These are phyloP conservation scores for Stipa capillata DNA, from an alignment of 176 grass and related monocot genomes.

Conservation along the genomic window DNA sequence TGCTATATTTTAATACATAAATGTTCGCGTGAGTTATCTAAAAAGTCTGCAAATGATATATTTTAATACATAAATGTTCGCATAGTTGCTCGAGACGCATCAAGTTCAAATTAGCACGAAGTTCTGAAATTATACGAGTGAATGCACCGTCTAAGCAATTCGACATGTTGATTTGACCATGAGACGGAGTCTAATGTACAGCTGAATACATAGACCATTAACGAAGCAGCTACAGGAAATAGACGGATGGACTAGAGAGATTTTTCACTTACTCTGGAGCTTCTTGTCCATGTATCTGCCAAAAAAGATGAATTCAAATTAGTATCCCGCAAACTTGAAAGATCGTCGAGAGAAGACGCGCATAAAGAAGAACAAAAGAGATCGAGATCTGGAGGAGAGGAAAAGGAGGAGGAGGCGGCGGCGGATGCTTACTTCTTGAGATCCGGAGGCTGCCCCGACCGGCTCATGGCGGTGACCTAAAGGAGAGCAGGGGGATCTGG, in stretches of 20 bases:
- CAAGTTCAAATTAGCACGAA: background rate
- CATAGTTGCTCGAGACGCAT: background rate
- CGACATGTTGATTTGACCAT: too few species aligned
- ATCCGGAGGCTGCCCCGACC: slow-evolving; percentile 93
- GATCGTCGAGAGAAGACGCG: background rate
- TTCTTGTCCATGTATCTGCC: slow-evolving; percentile 97
- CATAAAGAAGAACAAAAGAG: background rate
- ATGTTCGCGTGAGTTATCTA: background rate
- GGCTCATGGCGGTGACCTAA: slow-evolving; percentile 40
- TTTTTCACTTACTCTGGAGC: slow-evolving; percentile 70
- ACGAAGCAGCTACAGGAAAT: background rate
- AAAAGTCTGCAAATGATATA: background rate
- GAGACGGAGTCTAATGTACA: too few species aligned
- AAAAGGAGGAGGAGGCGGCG: background rate
- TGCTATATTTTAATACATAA: background rate
- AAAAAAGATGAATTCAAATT: background rate
- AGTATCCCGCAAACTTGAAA: background rate
- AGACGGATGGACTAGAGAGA: background rate
- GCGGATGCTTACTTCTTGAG: slow-evolving; percentile 67
- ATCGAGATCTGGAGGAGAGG: background rate
- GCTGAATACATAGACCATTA: too few species aligned
- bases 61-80: background rate
- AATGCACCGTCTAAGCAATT: background rate
- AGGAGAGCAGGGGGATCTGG: background rate
- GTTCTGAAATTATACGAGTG: background rate